Conservation (phyloP, 2,329 filamentous ascomycete species). For the Sarocladium brachiariae region DNA sequence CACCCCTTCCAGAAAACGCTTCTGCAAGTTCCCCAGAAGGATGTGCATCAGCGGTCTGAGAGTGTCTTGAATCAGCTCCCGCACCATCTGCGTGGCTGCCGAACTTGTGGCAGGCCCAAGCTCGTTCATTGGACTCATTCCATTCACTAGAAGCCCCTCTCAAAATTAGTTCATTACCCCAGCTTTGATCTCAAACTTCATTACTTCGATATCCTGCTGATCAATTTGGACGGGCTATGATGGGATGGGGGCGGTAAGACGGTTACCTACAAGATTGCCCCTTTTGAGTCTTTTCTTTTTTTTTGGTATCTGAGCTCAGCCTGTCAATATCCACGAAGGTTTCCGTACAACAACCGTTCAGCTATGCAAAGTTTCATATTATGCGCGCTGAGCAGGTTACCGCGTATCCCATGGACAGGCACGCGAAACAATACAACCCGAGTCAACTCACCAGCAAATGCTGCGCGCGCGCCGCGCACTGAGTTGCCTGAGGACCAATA, state of each 20-base stretch:
- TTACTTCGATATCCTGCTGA: not conserved
- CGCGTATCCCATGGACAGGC: too few relatives aligned
- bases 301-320: not conserved
- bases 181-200: not conserved
- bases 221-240: too few relatives aligned
- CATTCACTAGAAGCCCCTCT: not conserved
- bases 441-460: too few relatives aligned
- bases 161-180: constrained; percentile 3
- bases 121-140: not conserved
- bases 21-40: not conserved
- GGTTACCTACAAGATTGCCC: not conserved
- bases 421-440: too few relatives aligned
- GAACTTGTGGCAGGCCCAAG: not conserved
- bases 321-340: not conserved
- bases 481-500: too few relatives aligned
- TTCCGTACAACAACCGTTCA: constrained; percentile 1
- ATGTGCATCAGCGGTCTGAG: not conserved
- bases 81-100: not conserved
- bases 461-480: too few relatives aligned
- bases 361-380: constrained; percentile 1
- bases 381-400: not conserved
- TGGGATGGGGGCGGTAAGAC: not conserved
- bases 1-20: not conserved
- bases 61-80: constrained; percentile 5
- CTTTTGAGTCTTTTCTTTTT: not conserved